Evolutionary conservation across 208 protist genomes (phyloP).

Genomic region (Trypanosoma congolense): DNA sequence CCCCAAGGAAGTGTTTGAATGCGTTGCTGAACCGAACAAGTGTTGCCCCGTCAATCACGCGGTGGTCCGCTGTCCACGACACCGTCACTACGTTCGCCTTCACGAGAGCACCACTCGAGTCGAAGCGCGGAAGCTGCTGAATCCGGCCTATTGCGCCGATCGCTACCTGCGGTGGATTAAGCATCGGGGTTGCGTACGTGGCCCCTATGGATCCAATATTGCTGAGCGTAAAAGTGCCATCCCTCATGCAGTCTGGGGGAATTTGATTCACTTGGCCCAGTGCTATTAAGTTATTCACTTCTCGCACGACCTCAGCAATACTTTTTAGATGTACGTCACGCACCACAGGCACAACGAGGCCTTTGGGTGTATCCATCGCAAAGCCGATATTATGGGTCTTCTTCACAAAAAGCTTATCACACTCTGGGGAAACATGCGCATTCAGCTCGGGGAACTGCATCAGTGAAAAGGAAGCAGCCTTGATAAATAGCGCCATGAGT

Average conservation of each 20-base stretch:
- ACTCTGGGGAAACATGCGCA: constrained; percentile 47
- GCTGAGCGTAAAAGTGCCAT: constrained; percentile 93
- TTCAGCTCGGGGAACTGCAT: constrained; percentile 87
- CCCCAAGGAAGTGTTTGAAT: constrained; percentile 86
- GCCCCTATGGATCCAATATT: constrained; percentile 97
- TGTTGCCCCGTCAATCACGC: constrained; percentile 95
- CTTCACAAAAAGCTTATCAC: constrained; percentile 71
- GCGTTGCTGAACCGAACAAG: constrained; percentile 93
- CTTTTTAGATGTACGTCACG: constrained; percentile 83
- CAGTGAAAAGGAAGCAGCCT: constrained; percentile 90
- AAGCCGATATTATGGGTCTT: constrained; percentile 93
- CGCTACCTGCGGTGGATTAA: constrained; percentile 89
- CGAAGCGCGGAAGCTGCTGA: constrained; percentile 82
- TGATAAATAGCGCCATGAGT: constrained; percentile 94
- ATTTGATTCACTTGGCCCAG: constrained; percentile 50
- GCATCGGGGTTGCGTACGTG: constrained; percentile 85
- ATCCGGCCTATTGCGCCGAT: constrained; percentile 91
- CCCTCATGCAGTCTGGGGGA: constrained; percentile 55
- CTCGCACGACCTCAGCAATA: constrained; percentile 89
- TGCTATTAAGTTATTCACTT: constrained; percentile 83
- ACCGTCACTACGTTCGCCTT: constrained; percentile 60
- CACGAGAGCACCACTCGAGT: constrained; percentile 55
- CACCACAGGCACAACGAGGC: constrained; percentile 94
- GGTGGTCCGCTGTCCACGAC: constrained; percentile 92
- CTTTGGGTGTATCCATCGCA: constrained; percentile 94